phyloP scores from a whole-genome alignment of 768 basidiomycete species.

The Dentipellis sp. region DNA sequence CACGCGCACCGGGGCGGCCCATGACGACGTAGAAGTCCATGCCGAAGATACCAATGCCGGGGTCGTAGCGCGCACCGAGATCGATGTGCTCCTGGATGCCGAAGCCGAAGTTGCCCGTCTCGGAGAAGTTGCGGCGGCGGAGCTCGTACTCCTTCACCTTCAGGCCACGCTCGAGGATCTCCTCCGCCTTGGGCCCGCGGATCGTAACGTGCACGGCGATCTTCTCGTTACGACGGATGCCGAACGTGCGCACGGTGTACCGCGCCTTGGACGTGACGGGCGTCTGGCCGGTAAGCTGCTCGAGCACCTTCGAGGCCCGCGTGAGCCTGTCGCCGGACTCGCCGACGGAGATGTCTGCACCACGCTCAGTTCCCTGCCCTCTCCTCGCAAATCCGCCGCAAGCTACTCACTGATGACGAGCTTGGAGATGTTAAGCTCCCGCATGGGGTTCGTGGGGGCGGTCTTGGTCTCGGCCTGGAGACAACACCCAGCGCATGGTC shows the following conservation, averaged over 20 bases:
- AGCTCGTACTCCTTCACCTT: slow-evolving; percentile 99
- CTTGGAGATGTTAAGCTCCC: slow-evolving; percentile 96
- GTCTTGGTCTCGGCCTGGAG: slow-evolving; percentile 80
- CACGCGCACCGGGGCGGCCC: slow-evolving; percentile 90
- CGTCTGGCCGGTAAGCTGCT: slow-evolving; percentile 98
- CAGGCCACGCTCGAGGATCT: slow-evolving; percentile 96
- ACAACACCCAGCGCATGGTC: no score
- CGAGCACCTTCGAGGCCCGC: slow-evolving; percentile 97
- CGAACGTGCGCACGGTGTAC: slow-evolving; percentile 98
- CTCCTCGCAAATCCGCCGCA: neutral
- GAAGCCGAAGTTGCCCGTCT: slow-evolving; percentile 99
- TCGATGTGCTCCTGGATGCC: slow-evolving; percentile 99
- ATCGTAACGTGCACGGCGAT: slow-evolving; percentile 98
- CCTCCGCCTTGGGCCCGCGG: slow-evolving; percentile 98
- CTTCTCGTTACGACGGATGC: slow-evolving; percentile 99
- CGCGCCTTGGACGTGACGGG: slow-evolving; percentile 99
- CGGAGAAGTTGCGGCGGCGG: slow-evolving; percentile 93
- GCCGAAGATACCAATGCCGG: slow-evolving; percentile 97
- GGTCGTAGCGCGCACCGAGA: slow-evolving; percentile 97
- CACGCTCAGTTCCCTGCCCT: neutral
- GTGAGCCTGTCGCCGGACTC: slow-evolving; percentile 99
- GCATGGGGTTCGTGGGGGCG: slow-evolving; percentile 87
- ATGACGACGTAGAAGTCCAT: slow-evolving; percentile 99
- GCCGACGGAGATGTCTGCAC: slow-evolving; percentile 94
- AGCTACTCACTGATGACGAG: slow-evolving; percentile 91